Base-by-base conservation (phyloP, 306 rosid genomes). In the Cyamopsis tetragonoloba region DNA sequence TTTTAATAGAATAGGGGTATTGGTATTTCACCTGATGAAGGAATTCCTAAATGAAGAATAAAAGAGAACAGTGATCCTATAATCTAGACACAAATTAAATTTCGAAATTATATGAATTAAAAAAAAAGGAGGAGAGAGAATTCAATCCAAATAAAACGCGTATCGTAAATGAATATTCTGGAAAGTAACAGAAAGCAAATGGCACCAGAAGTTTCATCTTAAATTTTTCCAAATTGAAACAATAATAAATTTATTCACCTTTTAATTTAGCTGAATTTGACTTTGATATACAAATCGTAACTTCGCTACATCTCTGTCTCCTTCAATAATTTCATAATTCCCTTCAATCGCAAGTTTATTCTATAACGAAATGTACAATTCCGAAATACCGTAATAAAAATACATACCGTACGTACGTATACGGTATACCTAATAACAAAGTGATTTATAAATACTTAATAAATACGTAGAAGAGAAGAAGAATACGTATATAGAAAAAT, bases 301-400 rank as follows among this genome's bases (percentile, higher is more conserved):
- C 84, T 84, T 79, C 62, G 84, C 85, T 59, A 66, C 38, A 51
- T 19, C 46, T 74, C 38, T 66, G 13, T 72, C 71, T 61, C 65
- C 32, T 65, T 31, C 32, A 27, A 11, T 32, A 18, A 12, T 12
- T 6, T 44, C 61, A 31, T 22, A 72, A 2, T 31, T n/a, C 10
- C 49, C 58, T 76, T 31, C 66, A 74, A 64, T 27, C 32, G 9
- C 43, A 64, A 8, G 15, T 54, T 77, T 73, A 80, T 84, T 86
- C 77, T 74, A 66, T 53, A 89, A 80, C 77, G 73, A 79, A 84
- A 86, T 77, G 58, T 83, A 84, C 93, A 80, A 66, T 86, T 62
- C 49, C 64, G n/a, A 74, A 74, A 68, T 35, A 63, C 75, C n/a
- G 63, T 32, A 37, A 41, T 27, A 62, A 42, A 39, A 31, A 19